Conservation (phyloP, 169 alveolate genomes). For the Fabrea salina region DNA sequence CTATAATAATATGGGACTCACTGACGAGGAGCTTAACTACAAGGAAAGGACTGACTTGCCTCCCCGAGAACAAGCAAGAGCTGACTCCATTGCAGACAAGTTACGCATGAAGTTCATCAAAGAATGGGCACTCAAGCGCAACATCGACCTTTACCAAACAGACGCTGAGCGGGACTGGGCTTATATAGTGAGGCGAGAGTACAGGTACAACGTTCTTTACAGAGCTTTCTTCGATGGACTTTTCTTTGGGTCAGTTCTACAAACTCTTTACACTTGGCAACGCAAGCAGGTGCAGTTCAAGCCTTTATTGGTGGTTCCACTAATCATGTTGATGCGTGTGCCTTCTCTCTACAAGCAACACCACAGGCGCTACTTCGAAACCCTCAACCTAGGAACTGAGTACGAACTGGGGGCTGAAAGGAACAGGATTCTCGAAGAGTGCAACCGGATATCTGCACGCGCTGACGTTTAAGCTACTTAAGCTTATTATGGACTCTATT, state of each 20-base stretch:
- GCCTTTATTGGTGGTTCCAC: background rate
- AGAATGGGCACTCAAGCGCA: constrained; percentile 13
- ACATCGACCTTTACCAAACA: constrained; percentile 7
- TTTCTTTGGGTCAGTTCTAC: background rate
- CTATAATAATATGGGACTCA: constrained; percentile 5
- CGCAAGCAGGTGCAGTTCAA: background rate
- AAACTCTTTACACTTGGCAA: background rate
- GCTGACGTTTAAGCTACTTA: constrained; percentile 8
- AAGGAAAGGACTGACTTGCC: constrained; percentile 25
- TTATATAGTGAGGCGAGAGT: background rate
- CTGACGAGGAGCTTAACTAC: constrained; percentile 25
- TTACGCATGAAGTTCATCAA: background rate
- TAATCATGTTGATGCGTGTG: too few species aligned
- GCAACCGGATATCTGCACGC: background rate
- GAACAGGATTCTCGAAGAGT: constrained; percentile 21
- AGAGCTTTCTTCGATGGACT: constrained; percentile 14
- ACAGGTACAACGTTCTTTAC: background rate
- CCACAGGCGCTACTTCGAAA: background rate
- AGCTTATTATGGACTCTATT: too few species aligned
- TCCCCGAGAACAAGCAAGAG: background rate
- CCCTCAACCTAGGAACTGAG: constrained; percentile 24
- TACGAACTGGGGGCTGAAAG: constrained; percentile 33
- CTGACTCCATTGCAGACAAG: background rate
- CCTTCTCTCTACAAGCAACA: background rate
- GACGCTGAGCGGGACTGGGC: constrained; percentile 36